phyloP scores from a whole-genome alignment of 164 flowering plant species.

The Berberis vulgaris region DNA sequence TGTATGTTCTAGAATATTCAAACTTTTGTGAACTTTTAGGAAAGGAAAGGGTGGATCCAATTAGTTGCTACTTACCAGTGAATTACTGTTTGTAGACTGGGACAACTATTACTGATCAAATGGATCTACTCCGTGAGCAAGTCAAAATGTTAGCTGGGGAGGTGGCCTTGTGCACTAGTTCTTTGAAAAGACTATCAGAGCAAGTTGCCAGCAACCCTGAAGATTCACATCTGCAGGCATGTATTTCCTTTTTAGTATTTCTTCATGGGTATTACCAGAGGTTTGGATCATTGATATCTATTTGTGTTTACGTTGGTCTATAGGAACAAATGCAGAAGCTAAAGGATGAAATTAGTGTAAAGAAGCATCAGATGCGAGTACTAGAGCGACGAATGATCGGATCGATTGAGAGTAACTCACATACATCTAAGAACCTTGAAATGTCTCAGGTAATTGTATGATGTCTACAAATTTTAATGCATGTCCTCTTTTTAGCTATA shows the following conservation, averaged over 20 bases:
- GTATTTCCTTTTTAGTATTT: conserved; percentile 1
- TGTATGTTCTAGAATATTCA: no score
- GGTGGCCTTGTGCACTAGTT: conserved; percentile 67
- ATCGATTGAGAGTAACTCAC: conserved; percentile 41
- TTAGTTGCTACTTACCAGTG: not conserved
- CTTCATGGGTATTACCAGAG: not conserved
- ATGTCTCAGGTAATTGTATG: conserved; percentile 46
- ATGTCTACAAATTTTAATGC: not conserved
- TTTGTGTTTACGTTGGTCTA: conserved; percentile 9
- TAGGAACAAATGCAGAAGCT: conserved; percentile 56
- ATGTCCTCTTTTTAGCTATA: no score
- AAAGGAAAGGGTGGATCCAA: no score
- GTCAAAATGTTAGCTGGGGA: conserved; percentile 81
- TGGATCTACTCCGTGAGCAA: conserved; percentile 84
- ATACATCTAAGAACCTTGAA: conserved; percentile 27
- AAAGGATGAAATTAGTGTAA: conserved; percentile 66
- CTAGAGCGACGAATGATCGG: conserved; percentile 75
- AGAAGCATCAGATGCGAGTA: conserved; percentile 56
- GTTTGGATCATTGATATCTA: not conserved
- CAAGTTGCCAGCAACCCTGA: conserved; percentile 56
- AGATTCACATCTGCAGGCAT: conserved; percentile 42
- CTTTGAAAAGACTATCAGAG: conserved; percentile 69
- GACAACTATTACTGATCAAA: conserved; percentile 62
- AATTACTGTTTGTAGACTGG: conserved; percentile 44
- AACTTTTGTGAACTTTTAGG: no score